Conservation (phyloP, 768 basidiomycete genomes). For the Piloderma croceum region DNA sequence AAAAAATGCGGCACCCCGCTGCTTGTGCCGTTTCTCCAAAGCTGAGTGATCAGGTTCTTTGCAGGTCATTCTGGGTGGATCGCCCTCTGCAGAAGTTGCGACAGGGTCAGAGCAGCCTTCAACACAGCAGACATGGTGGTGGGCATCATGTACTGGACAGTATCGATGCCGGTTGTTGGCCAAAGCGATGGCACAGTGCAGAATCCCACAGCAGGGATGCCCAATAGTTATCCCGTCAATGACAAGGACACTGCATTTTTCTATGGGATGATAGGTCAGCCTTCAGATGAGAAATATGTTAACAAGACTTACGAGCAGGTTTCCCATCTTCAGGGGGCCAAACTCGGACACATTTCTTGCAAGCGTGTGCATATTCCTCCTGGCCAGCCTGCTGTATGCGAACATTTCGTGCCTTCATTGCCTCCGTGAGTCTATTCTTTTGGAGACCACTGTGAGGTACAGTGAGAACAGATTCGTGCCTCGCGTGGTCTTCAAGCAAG, state of each 20-base stretch:
- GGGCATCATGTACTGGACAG: constrained; percentile 17
- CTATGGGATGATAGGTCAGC: too few species aligned
- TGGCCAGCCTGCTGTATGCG: neutral
- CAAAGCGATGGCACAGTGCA: constrained; percentile 21
- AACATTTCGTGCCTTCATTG: constrained; percentile 2
- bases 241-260: constrained; percentile 13
- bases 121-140: constrained; percentile 15
- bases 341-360: too few species aligned
- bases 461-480: too few species aligned
- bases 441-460: constrained; percentile 3
- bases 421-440: constrained; percentile 2
- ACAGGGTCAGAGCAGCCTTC: constrained; percentile 10
- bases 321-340: too few species aligned
- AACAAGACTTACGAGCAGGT: too few species aligned
- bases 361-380: too few species aligned
- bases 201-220: constrained; percentile 25
- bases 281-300: too few species aligned
- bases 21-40: constrained; percentile 16
- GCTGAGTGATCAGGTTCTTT: constrained; percentile 16
- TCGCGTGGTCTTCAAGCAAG: too few species aligned
- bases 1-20: constrained; percentile 20
- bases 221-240: constrained; percentile 22
- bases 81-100: too few species aligned
- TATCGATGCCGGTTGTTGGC: constrained; percentile 13
- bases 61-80: constrained; percentile 10